A percentile compares a stretch with the other conserved stretches of the same genome.
Evolutionary conservation across 495 filamentous ascomycete genomes (phyloP).

Genomic region (Xylaria curta): DNA sequence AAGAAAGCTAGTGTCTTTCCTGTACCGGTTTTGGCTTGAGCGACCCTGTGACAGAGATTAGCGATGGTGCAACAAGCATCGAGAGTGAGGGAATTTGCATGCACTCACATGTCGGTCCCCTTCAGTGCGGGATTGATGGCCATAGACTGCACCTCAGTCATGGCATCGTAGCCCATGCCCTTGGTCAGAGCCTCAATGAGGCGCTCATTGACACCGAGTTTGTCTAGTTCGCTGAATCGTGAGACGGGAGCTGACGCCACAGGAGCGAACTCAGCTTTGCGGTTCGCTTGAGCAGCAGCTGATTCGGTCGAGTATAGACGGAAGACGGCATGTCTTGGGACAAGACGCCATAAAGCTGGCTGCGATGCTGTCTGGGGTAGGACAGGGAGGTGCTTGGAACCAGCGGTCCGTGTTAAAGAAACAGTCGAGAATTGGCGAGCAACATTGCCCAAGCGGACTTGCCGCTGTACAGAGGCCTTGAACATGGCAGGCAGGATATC

Average conservation of each 20-base stretch:
- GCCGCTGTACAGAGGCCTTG: constrained; percentile 39
- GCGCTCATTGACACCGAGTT: constrained; percentile 64
- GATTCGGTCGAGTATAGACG: constrained; percentile 51
- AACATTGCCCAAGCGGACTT: constrained; percentile 39
- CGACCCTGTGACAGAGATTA: constrained; percentile 64
- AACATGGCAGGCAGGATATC: constrained; percentile 31
- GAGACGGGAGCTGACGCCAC: constrained; percentile 53
- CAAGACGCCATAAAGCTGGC: constrained; percentile 23
- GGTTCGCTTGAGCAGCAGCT: constrained; percentile 27
- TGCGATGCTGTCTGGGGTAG: constrained; percentile 30
- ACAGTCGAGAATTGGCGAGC: constrained; percentile 36
- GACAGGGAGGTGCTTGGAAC: constrained; percentile 30
- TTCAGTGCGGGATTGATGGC: constrained; percentile 80
- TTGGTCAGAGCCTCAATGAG: constrained; percentile 73
- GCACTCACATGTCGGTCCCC: constrained; percentile 80
- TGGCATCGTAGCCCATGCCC: constrained; percentile 77
- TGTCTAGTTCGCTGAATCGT: constrained; percentile 71
- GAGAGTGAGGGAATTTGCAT: not conserved
- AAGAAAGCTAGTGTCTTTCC: constrained; percentile 89
- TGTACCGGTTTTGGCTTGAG: constrained; percentile 87
- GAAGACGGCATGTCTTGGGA: constrained; percentile 32
- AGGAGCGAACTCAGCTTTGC: constrained; percentile 23
- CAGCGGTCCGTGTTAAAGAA: constrained; percentile 30
- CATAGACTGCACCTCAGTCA: constrained; percentile 91
- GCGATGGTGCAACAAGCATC: constrained; percentile 18